Evolutionary conservation across 2,329 filamentous ascomycete species (phyloP).

Genomic region (Onygena corvina): DNA sequence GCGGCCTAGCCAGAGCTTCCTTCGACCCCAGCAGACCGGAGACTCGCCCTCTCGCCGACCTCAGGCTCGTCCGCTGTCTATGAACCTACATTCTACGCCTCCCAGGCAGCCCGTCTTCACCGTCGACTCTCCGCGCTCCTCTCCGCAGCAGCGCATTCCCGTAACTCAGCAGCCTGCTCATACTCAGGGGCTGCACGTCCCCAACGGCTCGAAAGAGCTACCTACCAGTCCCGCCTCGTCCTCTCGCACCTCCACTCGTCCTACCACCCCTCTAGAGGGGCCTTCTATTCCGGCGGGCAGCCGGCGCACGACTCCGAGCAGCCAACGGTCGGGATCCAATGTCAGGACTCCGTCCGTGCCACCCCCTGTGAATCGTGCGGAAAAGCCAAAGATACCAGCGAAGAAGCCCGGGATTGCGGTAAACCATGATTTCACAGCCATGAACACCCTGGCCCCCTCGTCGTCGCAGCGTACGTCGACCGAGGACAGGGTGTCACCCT

Average conservation of each 20-base stretch:
- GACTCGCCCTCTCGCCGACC: constrained; percentile 47
- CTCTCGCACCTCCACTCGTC: constrained; percentile 18
- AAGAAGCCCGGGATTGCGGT: constrained; percentile 32
- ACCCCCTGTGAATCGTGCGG: constrained; percentile 67
- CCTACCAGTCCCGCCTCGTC: neutral
- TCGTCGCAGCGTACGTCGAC: constrained; percentile 19
- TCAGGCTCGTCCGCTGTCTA: constrained; percentile 43
- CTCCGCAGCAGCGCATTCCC: constrained; percentile 19
- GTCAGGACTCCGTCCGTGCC: constrained; percentile 41
- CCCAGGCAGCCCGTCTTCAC: constrained; percentile 33
- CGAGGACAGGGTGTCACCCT: constrained; percentile 56
- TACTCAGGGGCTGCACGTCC: constrained; percentile 15
- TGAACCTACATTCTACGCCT: constrained; percentile 32
- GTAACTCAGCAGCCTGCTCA: neutral
- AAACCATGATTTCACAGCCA: constrained; percentile 20
- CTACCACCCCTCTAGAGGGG: constrained; percentile 27
- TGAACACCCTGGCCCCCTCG: constrained; percentile 21
- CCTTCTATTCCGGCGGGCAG: constrained; percentile 34
- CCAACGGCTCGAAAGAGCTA: constrained; percentile 14
- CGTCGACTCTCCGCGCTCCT: constrained; percentile 35
- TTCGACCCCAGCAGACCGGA: constrained; percentile 17
- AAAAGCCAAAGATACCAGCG: constrained; percentile 57
- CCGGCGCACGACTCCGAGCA: neutral
- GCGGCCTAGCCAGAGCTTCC: neutral
- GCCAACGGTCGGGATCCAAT: constrained; percentile 20